Evolutionary conservation across 139 green algal genomes (phyloP), one percentile per base, ranked within the genome.

Genomic region (Micromonas commoda): DNA sequence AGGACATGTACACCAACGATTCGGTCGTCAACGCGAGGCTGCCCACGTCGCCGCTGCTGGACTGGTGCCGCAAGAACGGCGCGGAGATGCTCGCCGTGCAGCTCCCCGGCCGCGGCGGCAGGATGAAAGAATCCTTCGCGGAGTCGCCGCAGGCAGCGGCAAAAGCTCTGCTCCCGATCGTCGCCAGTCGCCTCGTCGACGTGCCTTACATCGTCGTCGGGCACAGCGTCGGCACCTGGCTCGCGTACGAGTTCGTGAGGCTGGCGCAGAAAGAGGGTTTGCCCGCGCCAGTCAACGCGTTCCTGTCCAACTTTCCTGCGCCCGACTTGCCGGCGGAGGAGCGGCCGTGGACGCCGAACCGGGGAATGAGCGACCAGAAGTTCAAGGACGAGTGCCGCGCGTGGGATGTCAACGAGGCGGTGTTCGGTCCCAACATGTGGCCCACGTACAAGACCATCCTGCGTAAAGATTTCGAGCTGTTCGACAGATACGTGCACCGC

Each of bases 1-100:
- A 96, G 71, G 91, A 96, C 79, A 93, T 96, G 88, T 97, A 84
- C 78, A 96, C 88, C 13, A 89, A 79, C 6, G 91, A 96, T 79
- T 92, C 92, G 13, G 92, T 86, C 0, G 92, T 90, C 1, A 0
- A 29, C 82, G 6, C 32, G 28, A 80, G 89, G 3, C 77, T 78
- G 1, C 83, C 84, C 2, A 69, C 75, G 6, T 91, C 81, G 61
- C 87, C 89, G 0, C 78, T 96, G 64, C 82, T 96, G 81, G 87
- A 90, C 3, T 96, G 91, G 89, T 93, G 89, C 77, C 80, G 82
- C 0, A 28, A 35, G 1, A 83, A 86, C 23, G 28, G 32, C 0
- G 86, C 71, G 24, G 86, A 91, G 84, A 79, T 90, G 57, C 65
- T 94, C 70, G 91, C 90, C 9, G 88, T 89, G 39, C 91, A 96